Evolutionary conservation across 192 early-diverging fungal genomes (phyloP).

Genomic region (Coemansia sp.): DNA sequence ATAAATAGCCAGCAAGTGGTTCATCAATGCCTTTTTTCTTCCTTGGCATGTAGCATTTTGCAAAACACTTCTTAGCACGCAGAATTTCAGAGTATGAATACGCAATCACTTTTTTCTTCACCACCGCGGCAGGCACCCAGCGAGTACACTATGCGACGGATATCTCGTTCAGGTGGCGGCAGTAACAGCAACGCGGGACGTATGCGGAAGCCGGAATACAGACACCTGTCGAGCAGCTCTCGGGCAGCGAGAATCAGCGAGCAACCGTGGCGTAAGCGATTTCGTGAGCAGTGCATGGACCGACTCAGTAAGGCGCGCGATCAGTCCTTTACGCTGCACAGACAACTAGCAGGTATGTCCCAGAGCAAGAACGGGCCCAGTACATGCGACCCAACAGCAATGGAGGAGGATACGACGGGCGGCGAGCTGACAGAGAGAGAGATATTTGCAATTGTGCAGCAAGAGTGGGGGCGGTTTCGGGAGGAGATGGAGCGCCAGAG

Average conservation of each 20-base stretch:
- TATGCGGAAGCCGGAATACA: slow-evolving; percentile 27
- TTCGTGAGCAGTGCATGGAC: slow-evolving; percentile 42
- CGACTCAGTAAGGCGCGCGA: slow-evolving; percentile 38
- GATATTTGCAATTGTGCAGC: slow-evolving; percentile 40
- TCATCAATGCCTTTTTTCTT: neutral
- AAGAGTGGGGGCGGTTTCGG: slow-evolving; percentile 46
- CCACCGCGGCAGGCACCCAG: slow-evolving; percentile 30
- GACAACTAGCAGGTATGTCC: slow-evolving; percentile 20
- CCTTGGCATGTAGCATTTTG: neutral
- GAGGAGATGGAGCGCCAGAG: slow-evolving; percentile 45
- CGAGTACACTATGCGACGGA: slow-evolving; percentile 14
- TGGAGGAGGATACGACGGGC: neutral
- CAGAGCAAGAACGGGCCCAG: neutral
- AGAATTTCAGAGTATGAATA: slow-evolving; percentile 8
- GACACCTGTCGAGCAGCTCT: slow-evolving; percentile 34
- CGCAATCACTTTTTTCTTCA: slow-evolving; percentile 31
- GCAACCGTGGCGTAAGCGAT: slow-evolving; percentile 46
- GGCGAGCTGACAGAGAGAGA: slow-evolving; percentile 31
- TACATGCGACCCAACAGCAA: neutral
- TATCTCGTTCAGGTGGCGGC: slow-evolving; percentile 36
- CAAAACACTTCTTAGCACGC: neutral
- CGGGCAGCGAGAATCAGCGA: slow-evolving; percentile 29
- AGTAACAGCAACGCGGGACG: neutral
- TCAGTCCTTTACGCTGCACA: slow-evolving; percentile 33
- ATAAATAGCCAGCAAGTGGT: neutral